These are phyloP conservation scores for Beta lomatogona DNA, from an alignment of 179 eudicot species.

Conservation along the genomic window DNA sequence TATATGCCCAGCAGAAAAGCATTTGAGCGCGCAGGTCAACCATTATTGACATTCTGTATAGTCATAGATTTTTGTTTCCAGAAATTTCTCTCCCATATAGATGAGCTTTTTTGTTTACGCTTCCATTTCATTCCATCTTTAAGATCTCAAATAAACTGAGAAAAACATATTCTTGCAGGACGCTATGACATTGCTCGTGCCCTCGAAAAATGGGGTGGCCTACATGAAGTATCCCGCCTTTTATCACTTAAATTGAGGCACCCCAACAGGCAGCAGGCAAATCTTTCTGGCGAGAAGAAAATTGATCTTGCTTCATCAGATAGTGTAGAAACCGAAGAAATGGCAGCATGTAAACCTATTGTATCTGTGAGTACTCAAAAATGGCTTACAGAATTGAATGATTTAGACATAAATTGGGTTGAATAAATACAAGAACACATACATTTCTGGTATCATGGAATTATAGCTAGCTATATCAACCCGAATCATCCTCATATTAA, in stretches of 20 bases:
- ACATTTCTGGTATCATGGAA: constrained; percentile 7
- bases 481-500: not conserved
- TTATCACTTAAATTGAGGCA: constrained; percentile 77
- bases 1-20: constrained; percentile 97
- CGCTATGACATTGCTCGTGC: constrained; percentile 98
- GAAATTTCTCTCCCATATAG: not conserved
- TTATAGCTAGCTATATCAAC: not conserved
- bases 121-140: not conserved
- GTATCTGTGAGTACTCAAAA: constrained; percentile 63
- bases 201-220: constrained; percentile 97
- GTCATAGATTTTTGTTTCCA: not conserved
- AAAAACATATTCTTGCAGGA: constrained; percentile 45
- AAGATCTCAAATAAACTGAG: not conserved
- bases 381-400: constrained; percentile 78
- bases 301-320: constrained; percentile 30
- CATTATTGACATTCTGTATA: not conserved
- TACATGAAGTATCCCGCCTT: constrained; percentile 96
- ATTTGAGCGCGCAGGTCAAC: constrained; percentile 85
- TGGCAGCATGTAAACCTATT: constrained; percentile 41
- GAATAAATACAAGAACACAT: constrained; percentile 37
- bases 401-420: constrained; percentile 75
- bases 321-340: constrained; percentile 38
- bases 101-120: not conserved
- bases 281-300: constrained; percentile 48
- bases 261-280: constrained; percentile 73